Evolutionary conservation across 208 protist species (phyloP).

Genomic region (Acanthamoeba polyphaga): DNA sequence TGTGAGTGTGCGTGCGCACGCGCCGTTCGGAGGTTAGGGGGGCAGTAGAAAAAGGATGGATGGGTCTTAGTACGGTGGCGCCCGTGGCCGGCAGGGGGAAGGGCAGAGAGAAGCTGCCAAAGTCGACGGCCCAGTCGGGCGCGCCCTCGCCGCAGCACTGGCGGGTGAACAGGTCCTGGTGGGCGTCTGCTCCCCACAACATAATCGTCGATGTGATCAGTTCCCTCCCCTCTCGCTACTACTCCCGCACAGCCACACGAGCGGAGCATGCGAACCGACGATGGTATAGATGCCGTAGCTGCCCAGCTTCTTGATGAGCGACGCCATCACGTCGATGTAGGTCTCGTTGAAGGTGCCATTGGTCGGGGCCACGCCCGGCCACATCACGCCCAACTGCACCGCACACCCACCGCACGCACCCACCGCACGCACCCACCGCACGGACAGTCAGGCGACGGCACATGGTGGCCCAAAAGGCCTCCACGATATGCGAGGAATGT

Average conservation of each 20-base stretch:
- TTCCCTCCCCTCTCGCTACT: too few relatives aligned
- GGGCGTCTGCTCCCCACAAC: constrained; percentile 68
- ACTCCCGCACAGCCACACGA: neutral
- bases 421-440: neutral
- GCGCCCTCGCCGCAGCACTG: constrained; percentile 85
- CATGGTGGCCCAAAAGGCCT: too few relatives aligned
- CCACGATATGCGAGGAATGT: neutral
- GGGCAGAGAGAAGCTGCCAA: neutral
- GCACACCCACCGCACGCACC: neutral
- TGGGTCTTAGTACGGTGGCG: neutral
- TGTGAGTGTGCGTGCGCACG: neutral
- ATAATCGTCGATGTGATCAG: neutral
- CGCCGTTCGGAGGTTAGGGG: neutral
- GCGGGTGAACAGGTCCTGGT: constrained; percentile 85
- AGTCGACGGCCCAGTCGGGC: constrained; percentile 80
- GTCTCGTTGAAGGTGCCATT: constrained; percentile 78
- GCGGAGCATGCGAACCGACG: neutral
- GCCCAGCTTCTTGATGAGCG: constrained; percentile 75
- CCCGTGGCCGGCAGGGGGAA: constrained; percentile 20
- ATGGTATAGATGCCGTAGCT: constrained; percentile 80
- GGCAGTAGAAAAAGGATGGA: neutral
- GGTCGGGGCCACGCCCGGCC: constrained; percentile 85
- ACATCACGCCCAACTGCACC: constrained; percentile 80
- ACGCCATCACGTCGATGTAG: constrained; percentile 81
- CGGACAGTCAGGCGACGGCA: neutral